Evolutionary conservation across 2,329 filamentous ascomycete genomes (phyloP).

Genomic region (Diaporthe longicolla): DNA sequence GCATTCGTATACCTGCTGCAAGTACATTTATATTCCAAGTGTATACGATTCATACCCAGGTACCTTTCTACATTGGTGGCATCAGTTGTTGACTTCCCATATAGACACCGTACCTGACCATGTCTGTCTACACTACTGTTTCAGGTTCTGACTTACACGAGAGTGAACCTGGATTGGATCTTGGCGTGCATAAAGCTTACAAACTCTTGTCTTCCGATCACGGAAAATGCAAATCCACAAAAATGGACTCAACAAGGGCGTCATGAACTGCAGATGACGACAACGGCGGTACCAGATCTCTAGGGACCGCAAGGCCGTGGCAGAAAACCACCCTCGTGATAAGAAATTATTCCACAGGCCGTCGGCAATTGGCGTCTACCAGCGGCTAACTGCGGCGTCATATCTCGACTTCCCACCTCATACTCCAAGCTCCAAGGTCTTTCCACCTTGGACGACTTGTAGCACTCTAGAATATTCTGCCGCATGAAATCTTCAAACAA

Average conservation of each 20-base stretch:
- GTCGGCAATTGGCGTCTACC: constrained; percentile 45
- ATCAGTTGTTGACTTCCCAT: too few relatives aligned
- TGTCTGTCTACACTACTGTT: too few relatives aligned
- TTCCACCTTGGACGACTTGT: constrained; percentile 1
- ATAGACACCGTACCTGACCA: neutral
- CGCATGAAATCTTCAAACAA: constrained; percentile 3
- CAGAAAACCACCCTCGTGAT: neutral
- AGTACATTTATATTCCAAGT: too few relatives aligned
- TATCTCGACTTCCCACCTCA: constrained; percentile 38
- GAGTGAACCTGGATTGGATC: neutral
- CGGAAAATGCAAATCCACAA: constrained; percentile 9
- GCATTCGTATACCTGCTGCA: too few relatives aligned
- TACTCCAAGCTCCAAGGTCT: constrained; percentile 1
- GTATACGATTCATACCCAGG: too few relatives aligned
- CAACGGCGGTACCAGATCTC: neutral
- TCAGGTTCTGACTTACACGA: neutral
- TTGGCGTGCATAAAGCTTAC: neutral
- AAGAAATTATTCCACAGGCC: neutral
- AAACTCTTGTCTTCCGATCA: constrained; percentile 3
- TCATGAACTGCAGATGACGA: constrained; percentile 8
- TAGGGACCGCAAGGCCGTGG: constrained; percentile 1
- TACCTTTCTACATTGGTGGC: neutral
- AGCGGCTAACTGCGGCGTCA: constrained; percentile 47
- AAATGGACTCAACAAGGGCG: constrained; percentile 11
- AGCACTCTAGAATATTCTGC: neutral